Base-by-base conservation (phyloP, 1,284 basidiomycete genomes). In the Agroathelia rolfsii region DNA sequence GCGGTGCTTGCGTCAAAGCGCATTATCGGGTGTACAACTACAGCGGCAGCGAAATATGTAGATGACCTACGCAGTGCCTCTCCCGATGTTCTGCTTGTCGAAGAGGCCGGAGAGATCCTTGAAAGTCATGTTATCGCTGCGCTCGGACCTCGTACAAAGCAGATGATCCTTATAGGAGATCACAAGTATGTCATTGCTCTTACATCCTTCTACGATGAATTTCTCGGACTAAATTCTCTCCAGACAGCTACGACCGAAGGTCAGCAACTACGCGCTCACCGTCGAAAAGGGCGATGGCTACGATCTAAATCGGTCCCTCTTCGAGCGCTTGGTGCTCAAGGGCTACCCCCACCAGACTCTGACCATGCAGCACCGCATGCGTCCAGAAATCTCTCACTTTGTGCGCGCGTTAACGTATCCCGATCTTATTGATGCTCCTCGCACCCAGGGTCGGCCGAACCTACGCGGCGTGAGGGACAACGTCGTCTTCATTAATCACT, bases 31-130 rank as follows among this genome's bases (percentile, higher is more conserved):
- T 56, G 53, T 34, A 57, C 55, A 1, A 56, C 55, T 4, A 57
- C 55, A 1, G 55, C 42, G 0, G 55, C 55, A 0, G 53, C 55
- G 1, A 57, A 47, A 32, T 54, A 53, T 31, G 38, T 39, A 3
- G 41, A 49, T 17, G 30, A 36, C 9, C 41, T 57, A 10, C 38
- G 33, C 9, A 40, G 37, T 2, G 49, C 51, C 0, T 24, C 24
- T 1, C 50, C 52, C 1, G 43, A 40, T 6, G 36, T 55, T 1
- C 32, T 57, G 3, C 37, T 57, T 2, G 52, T 57, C 2, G 55
- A 57, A 32, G 55, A 57, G 35, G 55, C 55, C 1, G 54, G 55
- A 11, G 55, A 57, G 34, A 56, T 56, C 23, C 38, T 56, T 2
- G 55, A 57, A 30, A 48, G 43, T 28, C 55, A 57, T 31, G 38